Percentiles rank a stretch among this genome's conserved stretches.
Evolutionary conservation across 768 basidiomycete species (phyloP).

Genomic region (Royoungia palumana): DNA sequence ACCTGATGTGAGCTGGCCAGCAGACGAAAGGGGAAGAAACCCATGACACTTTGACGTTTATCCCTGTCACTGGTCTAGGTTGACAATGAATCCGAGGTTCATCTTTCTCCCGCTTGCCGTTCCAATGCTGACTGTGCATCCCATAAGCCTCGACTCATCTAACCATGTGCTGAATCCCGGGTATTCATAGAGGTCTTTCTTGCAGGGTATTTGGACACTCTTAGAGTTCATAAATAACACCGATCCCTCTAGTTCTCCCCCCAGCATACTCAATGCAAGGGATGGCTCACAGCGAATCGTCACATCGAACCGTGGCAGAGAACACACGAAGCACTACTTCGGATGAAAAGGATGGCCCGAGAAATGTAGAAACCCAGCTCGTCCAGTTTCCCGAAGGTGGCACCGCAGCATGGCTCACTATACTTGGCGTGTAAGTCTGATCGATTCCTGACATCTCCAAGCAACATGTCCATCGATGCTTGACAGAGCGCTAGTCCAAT

Average conservation of each 20-base stretch:
- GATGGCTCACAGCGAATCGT: conserved; percentile 9
- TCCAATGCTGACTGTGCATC: no score
- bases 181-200: no score
- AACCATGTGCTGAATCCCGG: no score
- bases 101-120: background rate
- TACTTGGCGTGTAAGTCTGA: conserved; percentile 22
- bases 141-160: no score
- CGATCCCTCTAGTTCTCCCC: background rate
- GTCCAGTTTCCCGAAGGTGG: conserved; percentile 29
- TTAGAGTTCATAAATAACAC: background rate
- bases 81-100: background rate
- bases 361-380: background rate
- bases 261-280: background rate
- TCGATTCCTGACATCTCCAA: background rate
- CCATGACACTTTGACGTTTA: no score
- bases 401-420: conserved; percentile 21
- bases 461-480: background rate
- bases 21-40: no score
- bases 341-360: conserved; percentile 1
- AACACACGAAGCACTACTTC: background rate
- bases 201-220: background rate
- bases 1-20: no score
- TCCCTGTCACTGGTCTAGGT: no score
- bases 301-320: background rate
- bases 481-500: conserved; percentile 29